Percentiles rank a stretch among this genome's conserved stretches.
Evolutionary conservation across 2,329 filamentous ascomycete species (phyloP).

Genomic region (Pestalotiopsis sp.): DNA sequence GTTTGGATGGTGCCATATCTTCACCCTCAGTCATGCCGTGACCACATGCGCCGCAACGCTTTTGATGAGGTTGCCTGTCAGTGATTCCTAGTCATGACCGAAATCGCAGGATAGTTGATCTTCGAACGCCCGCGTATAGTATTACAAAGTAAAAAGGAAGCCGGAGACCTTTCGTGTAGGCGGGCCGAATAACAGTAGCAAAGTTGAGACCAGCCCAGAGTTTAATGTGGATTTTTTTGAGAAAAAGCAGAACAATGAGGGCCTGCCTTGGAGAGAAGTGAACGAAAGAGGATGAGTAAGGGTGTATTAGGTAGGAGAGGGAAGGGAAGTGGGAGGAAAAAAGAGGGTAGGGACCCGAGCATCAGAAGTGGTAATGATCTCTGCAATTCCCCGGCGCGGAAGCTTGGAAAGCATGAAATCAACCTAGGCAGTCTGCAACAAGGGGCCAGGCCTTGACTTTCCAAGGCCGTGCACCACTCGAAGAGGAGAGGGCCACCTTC

Average conservation of each 20-base stretch:
- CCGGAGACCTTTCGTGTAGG: neutral
- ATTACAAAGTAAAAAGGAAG: constrained; percentile 7
- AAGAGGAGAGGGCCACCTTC: neutral
- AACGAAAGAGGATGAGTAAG: constrained; percentile 19
- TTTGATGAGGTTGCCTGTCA: neutral
- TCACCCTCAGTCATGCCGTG: constrained; percentile 10
- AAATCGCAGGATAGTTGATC: neutral
- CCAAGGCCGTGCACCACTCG: constrained; percentile 13
- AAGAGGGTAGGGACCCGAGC: constrained; percentile 22
- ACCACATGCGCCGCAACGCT: constrained; percentile 13
- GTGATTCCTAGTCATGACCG: constrained; percentile 3
- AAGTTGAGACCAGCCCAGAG: constrained; percentile 23
- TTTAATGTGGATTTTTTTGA: constrained; percentile 12
- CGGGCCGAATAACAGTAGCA: constrained; percentile 18
- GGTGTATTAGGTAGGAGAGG: constrained; percentile 16
- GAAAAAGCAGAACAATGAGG: constrained; percentile 28
- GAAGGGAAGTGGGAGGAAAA: constrained; percentile 20
- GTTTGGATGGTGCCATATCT: constrained; percentile 12
- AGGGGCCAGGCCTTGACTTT: constrained; percentile 18
- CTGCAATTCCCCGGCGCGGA: constrained; percentile 10
- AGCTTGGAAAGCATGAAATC: constrained; percentile 21
- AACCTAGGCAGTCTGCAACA: constrained; percentile 24
- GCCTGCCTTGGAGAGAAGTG: constrained; percentile 27
- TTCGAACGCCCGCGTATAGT: constrained; percentile 1
- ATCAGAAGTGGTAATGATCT: constrained; percentile 22